Percentiles rank a stretch among this genome's conserved stretches.
phyloP scores from a whole-genome alignment of 352 stramenopile species.

The Peronospora destructor region DNA sequence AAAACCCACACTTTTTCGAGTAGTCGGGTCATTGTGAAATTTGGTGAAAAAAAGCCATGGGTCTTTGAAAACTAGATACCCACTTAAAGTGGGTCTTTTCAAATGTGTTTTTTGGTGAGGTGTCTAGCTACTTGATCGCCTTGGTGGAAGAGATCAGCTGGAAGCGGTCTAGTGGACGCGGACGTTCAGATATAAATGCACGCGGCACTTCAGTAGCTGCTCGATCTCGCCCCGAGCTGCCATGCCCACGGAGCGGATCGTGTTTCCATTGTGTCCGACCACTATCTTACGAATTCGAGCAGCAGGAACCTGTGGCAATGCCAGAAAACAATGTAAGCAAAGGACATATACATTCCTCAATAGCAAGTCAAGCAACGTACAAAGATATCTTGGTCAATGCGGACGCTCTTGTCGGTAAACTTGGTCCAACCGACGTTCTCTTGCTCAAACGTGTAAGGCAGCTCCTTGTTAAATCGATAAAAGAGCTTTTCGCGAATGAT shows the following conservation, averaged over 20 bases:
- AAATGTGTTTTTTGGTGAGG: neutral
- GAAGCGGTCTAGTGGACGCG: slow-evolving; percentile 41
- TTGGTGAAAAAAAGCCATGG: too few species aligned
- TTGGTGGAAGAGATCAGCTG: neutral
- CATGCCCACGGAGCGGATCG: slow-evolving; percentile 65
- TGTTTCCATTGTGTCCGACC: slow-evolving; percentile 70
- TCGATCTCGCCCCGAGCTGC: slow-evolving; percentile 73
- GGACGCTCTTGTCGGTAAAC: slow-evolving; percentile 80
- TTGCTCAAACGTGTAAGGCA: slow-evolving; percentile 78
- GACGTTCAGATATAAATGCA: slow-evolving; percentile 85
- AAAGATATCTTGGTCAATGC: slow-evolving; percentile 85
- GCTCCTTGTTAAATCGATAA: slow-evolving; percentile 81
- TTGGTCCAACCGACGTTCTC: slow-evolving; percentile 83
- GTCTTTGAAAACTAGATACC: neutral
- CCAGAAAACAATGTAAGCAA: slow-evolving; percentile 5
- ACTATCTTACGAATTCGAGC: slow-evolving; percentile 75
- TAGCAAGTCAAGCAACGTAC: slow-evolving; percentile 36
- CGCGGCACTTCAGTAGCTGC: slow-evolving; percentile 49
- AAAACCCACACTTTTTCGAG: slow-evolving; percentile 2
- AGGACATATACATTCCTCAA: neutral
- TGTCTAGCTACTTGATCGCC: neutral
- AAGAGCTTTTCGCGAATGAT: slow-evolving; percentile 88
- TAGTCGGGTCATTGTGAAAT: too few species aligned
- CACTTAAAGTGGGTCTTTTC: too few species aligned
- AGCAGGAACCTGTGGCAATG: slow-evolving; percentile 46